A percentile compares a stretch with the other conserved stretches of the same genome.
Conservation (phyloP, 1,139 yeast genomes). For the Hansenula lynferdii region DNA sequence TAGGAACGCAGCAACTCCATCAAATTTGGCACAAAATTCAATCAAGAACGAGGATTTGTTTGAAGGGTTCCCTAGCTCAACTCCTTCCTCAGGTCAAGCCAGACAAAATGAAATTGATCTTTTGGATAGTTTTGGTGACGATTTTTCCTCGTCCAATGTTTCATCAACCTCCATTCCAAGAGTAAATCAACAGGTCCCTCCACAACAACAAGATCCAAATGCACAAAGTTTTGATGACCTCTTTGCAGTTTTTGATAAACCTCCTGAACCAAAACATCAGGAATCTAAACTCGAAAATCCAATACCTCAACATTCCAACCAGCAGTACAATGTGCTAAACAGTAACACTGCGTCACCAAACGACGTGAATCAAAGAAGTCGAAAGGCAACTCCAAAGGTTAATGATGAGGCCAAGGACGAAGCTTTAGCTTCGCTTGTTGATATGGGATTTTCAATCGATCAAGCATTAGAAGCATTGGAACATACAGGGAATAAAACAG, state of each 20-base stretch:
- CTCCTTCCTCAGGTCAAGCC: neutral
- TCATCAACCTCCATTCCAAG: neutral
- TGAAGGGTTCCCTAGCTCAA: constrained; percentile 1
- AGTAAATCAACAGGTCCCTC: neutral
- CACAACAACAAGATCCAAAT: neutral
- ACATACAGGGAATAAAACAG: constrained; percentile 46
- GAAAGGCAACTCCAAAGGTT: neutral
- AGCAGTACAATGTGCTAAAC: neutral
- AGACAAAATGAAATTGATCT: constrained; percentile 17
- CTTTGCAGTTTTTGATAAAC: constrained; percentile 25
- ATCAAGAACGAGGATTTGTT: neutral
- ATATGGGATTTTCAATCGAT: constrained; percentile 71
- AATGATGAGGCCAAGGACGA: constrained; percentile 37
- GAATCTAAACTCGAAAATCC: neutral
- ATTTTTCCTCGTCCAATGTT: neutral
- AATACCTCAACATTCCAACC: constrained; percentile 1
- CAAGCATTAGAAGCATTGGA: constrained; percentile 59
- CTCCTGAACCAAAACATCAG: constrained; percentile 4
- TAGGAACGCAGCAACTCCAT: neutral
- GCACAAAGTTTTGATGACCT: constrained; percentile 23
- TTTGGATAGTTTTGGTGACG: constrained; percentile 18
- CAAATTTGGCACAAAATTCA: too few species aligned
- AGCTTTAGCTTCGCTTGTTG: constrained; percentile 64
- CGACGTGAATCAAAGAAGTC: too few species aligned
- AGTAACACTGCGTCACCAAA: neutral